These are phyloP conservation scores for Penicillium desertorum DNA, from an alignment of 495 filamentous ascomycete genomes.

Conservation along the genomic window DNA sequence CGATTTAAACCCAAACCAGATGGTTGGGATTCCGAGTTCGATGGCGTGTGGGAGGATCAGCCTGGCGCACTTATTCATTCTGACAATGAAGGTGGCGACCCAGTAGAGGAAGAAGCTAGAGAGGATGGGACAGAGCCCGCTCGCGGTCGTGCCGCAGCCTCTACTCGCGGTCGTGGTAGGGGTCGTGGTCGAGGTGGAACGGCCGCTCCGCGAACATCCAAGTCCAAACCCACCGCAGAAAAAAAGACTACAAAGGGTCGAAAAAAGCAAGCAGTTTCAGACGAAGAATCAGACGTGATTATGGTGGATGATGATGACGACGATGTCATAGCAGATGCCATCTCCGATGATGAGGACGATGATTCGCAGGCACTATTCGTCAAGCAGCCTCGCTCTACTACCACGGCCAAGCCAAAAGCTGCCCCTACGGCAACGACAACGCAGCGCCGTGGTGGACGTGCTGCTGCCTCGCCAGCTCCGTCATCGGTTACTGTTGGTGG, in stretches of 20 bases:
- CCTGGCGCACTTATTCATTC: constrained; percentile 64
- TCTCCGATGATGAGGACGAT: constrained; percentile 32
- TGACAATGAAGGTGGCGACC: constrained; percentile 52
- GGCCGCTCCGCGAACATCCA: constrained; percentile 38
- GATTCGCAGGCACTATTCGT: constrained; percentile 55
- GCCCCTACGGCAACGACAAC: constrained; percentile 27
- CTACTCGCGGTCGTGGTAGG: constrained; percentile 51
- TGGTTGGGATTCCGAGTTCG: constrained; percentile 80
- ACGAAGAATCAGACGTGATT: constrained; percentile 62
- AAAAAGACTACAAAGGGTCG: constrained; percentile 27
- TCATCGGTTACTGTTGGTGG: constrained; percentile 46
- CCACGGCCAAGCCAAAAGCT: constrained; percentile 27
- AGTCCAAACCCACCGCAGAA: constrained; percentile 43
- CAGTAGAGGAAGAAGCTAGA: constrained; percentile 47
- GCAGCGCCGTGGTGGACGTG: constrained; percentile 31
- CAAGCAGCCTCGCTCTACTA: constrained; percentile 46
- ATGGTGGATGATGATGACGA: constrained; percentile 65
- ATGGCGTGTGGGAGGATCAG: constrained; percentile 82
- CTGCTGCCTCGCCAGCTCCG: constrained; percentile 44
- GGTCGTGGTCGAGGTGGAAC: constrained; percentile 50
- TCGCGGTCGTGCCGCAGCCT: constrained; percentile 24
- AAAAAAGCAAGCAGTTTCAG: constrained; percentile 51
- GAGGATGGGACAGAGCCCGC: constrained; percentile 40
- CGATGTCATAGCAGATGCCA: constrained; percentile 38
- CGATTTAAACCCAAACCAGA: constrained; percentile 76